These are phyloP conservation scores for Pseudonectria buxi DNA, from an alignment of 2,329 filamentous ascomycete genomes.

Conservation along the genomic window DNA sequence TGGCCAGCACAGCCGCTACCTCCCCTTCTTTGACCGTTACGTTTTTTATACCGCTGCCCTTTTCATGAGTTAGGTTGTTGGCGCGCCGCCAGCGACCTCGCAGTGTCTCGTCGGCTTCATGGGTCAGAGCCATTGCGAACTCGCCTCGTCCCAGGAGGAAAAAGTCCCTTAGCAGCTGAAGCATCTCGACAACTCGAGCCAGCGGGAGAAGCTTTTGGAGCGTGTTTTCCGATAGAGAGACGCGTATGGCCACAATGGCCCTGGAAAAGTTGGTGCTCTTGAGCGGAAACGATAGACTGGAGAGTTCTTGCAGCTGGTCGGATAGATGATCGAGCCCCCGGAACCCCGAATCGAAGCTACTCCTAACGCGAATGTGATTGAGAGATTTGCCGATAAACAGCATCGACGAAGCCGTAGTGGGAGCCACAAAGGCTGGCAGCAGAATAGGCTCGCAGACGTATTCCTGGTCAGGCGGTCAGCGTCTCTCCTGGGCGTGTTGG, in stretches of 20 bases:
- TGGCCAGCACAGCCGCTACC: constrained; percentile 65
- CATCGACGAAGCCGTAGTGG: constrained; percentile 70
- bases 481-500: not conserved
- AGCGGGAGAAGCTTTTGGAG: constrained; percentile 77
- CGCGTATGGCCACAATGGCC: constrained; percentile 67
- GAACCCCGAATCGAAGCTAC: constrained; percentile 36
- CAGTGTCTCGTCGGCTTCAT: constrained; percentile 75
- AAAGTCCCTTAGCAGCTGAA: constrained; percentile 76
- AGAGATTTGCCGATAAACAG: constrained; percentile 86
- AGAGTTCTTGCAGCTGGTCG: constrained; percentile 62
- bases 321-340: constrained; percentile 56
- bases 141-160: constrained; percentile 83
- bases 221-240: constrained; percentile 76
- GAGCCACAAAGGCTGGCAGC: constrained; percentile 72
- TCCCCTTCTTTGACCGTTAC: constrained; percentile 77
- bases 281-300: constrained; percentile 66
- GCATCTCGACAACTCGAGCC: constrained; percentile 65
- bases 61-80: constrained; percentile 51
- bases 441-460: constrained; percentile 54
- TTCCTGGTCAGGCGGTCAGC: constrained; percentile 31
- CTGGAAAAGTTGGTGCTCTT: constrained; percentile 62
- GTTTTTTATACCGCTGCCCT: constrained; percentile 40
- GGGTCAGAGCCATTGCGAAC: constrained; percentile 80
- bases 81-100: constrained; percentile 64
- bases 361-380: constrained; percentile 66